Conservation (phyloP, 306 rosid species). For the Delonix regia region DNA sequence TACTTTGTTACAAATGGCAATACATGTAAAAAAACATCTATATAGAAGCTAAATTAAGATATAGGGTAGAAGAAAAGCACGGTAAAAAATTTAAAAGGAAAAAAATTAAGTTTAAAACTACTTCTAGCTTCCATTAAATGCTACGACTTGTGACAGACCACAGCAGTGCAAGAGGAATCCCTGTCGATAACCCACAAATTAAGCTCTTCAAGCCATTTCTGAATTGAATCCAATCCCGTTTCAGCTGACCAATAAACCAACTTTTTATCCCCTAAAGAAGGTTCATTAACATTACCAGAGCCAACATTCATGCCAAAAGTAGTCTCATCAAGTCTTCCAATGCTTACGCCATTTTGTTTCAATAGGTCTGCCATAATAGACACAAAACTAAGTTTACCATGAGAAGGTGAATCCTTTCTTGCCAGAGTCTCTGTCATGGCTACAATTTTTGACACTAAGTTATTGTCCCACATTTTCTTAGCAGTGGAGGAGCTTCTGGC, state of each 20-base stretch:
- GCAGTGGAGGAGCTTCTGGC: constrained; percentile 56
- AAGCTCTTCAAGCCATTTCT: constrained; percentile 61
- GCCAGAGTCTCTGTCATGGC: constrained; percentile 46
- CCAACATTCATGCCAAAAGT: constrained; percentile 47
- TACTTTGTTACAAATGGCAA: constrained; percentile 34
- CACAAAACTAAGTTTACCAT: constrained; percentile 48
- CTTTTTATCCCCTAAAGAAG: constrained; percentile 58
- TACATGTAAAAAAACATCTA: constrained; percentile 39
- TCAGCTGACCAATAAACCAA: constrained; percentile 66
- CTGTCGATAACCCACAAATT: constrained; percentile 67
- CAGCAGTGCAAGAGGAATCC: constrained; percentile 81
- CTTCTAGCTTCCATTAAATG: constrained; percentile 39
- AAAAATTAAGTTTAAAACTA: constrained; percentile 25
- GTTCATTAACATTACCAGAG: constrained; percentile 37
- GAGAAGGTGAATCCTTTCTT: constrained; percentile 41
- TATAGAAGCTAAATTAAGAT: constrained; percentile 19
- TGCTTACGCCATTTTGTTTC: constrained; percentile 41
- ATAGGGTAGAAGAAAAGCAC: background rate
- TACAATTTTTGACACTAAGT: constrained; percentile 44
- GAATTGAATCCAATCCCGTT: constrained; percentile 46
- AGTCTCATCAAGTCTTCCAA: constrained; percentile 42
- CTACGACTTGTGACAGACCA: constrained; percentile 74
- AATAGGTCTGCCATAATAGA: constrained; percentile 38
- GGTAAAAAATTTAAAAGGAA: background rate
- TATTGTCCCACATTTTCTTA: constrained; percentile 52